Evolutionary conservation across 2,329 filamentous ascomycete species (phyloP).

Genomic region (Metarhizium guizhouense): DNA sequence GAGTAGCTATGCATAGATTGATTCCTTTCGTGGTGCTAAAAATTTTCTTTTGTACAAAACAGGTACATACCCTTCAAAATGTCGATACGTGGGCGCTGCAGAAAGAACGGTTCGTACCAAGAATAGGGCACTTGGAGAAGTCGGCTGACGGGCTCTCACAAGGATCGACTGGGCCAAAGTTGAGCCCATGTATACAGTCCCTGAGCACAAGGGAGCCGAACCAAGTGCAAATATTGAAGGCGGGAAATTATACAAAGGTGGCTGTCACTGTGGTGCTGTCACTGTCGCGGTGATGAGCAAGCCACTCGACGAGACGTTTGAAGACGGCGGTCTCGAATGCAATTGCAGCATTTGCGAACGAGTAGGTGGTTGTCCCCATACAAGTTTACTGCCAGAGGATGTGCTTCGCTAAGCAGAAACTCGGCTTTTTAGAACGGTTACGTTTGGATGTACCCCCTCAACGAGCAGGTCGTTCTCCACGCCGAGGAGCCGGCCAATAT

Average conservation of each 20-base stretch:
- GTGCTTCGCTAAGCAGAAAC: not conserved
- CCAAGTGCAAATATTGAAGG: conserved; percentile 27
- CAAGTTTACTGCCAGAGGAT: not conserved
- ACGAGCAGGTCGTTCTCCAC: conserved; percentile 30
- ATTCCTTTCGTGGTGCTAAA: not conserved
- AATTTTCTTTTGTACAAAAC: not conserved
- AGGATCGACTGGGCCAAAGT: conserved; percentile 30
- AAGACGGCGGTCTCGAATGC: conserved; percentile 29
- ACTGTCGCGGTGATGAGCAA: conserved; percentile 32
- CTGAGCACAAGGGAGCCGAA: conserved; percentile 30
- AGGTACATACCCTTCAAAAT: conserved; percentile 35
- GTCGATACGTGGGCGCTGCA: conserved; percentile 33
- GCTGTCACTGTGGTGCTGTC: conserved; percentile 45
- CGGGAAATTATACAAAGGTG: conserved; percentile 35
- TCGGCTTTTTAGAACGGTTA: conserved; percentile 26
- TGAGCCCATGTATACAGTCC: conserved; percentile 23
- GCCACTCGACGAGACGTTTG: conserved; percentile 29
- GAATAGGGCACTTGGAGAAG: not conserved
- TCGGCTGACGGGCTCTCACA: not conserved
- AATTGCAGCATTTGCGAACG: conserved; percentile 42
- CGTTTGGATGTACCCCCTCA: conserved; percentile 35
- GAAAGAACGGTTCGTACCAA: conserved; percentile 22
- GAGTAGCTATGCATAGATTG: not conserved
- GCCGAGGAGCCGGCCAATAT: conserved; percentile 27
- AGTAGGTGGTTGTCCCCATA: conserved; percentile 17